Evolutionary conservation across 805 yeast genomes (phyloP), one percentile per base, ranked within the genome.

Genomic region (Metschnikowia cubensis): DNA sequence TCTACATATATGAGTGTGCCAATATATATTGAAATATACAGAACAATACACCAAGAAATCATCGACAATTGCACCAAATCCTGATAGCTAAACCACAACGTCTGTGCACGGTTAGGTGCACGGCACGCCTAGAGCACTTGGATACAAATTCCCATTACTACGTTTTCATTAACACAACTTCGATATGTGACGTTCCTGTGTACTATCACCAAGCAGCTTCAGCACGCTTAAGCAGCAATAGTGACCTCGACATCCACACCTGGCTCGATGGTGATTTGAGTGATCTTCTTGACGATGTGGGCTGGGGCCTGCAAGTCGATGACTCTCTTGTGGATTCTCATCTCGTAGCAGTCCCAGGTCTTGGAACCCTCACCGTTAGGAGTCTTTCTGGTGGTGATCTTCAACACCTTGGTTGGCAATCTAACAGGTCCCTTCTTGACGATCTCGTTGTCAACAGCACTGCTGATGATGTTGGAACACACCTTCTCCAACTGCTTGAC

Each of bases 341-440:
- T 87, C 84, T 94, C 99, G 79, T 85, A 94, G 69, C 95, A 82
- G 76, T 94, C 99, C 97, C 97, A 94, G 70, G 99, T 94, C 92
- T 94, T 94, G 68, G 99, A 94, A 94, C 99, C 99, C 84, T 94
- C 97, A 94, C 99, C 99, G 79, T 95, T 95, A 73, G 99, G 99
- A 74, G 99, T 87, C 91, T 94, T 94, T 89, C 99, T 90, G 88
- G 99, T 94, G 81, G 96, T 83, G 81, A 94, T 83, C 80, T 87
- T 89, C 73, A 94, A 87, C 68, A 87, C 94, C 87, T 91, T 94
- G 80, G 99, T 94, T 83, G 99, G 99, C 82, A 94, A 80, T 88
- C 99, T 91, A 73, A 94, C 96, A 67, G 99, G 99, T 74, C 99
- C 99, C 84, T 90, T 92, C 86, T 89, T 90, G 76, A 79, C 82